Evolutionary conservation across 2,329 filamentous ascomycete species (phyloP).

Genomic region (Ophiostoma ulmi): DNA sequence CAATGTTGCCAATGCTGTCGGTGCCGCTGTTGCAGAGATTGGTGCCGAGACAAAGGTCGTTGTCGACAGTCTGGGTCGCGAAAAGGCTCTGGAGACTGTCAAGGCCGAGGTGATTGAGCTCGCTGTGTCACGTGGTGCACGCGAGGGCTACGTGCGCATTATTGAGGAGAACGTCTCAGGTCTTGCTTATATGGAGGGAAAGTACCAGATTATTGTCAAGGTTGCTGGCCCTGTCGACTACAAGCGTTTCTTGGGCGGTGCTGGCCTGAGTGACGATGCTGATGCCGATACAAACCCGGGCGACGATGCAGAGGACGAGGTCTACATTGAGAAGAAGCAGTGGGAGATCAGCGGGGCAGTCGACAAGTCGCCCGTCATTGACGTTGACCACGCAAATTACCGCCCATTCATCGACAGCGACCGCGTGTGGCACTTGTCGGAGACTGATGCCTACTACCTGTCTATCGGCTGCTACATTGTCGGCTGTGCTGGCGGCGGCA

Average conservation of each 20-base stretch:
- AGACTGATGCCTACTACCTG: constrained; percentile 43
- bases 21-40: constrained; percentile 53
- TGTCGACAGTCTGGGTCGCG: not conserved
- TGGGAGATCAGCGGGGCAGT: constrained; percentile 26
- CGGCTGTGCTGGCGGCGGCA: constrained; percentile 45
- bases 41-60: not conserved
- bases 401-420: constrained; percentile 33
- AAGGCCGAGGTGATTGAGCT: constrained; percentile 28
- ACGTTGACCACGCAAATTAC: constrained; percentile 35
- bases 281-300: not conserved
- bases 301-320: constrained; percentile 7
- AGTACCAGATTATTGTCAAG: constrained; percentile 52
- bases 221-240: constrained; percentile 54
- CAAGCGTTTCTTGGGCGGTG: constrained; percentile 2
- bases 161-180: constrained; percentile 52
- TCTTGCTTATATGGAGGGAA: constrained; percentile 51
- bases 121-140: constrained; percentile 44
- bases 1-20: constrained; percentile 56
- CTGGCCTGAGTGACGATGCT: not conserved
- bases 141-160: constrained; percentile 41
- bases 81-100: not conserved
- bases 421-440: constrained; percentile 41
- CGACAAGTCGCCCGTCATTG: constrained; percentile 29
- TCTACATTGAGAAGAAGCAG: constrained; percentile 23
- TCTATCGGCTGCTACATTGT: constrained; percentile 45